phyloP scores from a whole-genome alignment of 306 rosid species.

The Rosa chinensis region DNA sequence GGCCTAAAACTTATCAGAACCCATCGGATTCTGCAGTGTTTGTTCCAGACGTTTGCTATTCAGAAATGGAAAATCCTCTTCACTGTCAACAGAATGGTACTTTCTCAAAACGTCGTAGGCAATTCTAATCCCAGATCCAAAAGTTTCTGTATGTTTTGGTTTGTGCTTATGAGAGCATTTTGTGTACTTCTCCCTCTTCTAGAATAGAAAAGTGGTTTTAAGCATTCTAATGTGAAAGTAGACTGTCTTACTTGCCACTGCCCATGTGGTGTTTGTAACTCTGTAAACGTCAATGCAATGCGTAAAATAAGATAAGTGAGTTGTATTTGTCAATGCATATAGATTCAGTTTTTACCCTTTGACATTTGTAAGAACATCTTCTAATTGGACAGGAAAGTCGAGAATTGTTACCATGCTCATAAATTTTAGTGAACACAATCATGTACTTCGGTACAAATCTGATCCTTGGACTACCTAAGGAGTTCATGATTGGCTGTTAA shows the following conservation, averaged over 20 bases:
- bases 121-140: constrained; percentile 26
- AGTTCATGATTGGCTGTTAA: not conserved
- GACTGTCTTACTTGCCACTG: not conserved
- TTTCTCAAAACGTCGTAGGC: constrained; percentile 44
- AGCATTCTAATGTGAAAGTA: constrained; percentile 7
- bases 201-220: constrained; percentile 3
- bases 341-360: not conserved
- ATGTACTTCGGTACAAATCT: not conserved
- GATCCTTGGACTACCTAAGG: not conserved
- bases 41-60: constrained; percentile 65
- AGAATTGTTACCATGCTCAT: not conserved
- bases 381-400: not conserved
- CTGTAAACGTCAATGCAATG: constrained; percentile 1
- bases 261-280: constrained; percentile 8
- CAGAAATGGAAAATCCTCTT: constrained; percentile 33
- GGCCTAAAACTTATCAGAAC: constrained; percentile 59
- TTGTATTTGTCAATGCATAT: constrained; percentile 17
- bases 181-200: not conserved
- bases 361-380: not conserved
- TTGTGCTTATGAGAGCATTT: not conserved
- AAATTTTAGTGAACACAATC: constrained; percentile 1
- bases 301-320: not conserved
- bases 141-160: constrained; percentile 1
- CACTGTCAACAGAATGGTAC: constrained; percentile 29
- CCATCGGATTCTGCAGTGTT: constrained; percentile 37